Percentiles rank a stretch among this genome's conserved stretches.
Evolutionary conservation across 2,329 filamentous ascomycete genomes (phyloP).

Genomic region (Fusarium cicatricum): DNA sequence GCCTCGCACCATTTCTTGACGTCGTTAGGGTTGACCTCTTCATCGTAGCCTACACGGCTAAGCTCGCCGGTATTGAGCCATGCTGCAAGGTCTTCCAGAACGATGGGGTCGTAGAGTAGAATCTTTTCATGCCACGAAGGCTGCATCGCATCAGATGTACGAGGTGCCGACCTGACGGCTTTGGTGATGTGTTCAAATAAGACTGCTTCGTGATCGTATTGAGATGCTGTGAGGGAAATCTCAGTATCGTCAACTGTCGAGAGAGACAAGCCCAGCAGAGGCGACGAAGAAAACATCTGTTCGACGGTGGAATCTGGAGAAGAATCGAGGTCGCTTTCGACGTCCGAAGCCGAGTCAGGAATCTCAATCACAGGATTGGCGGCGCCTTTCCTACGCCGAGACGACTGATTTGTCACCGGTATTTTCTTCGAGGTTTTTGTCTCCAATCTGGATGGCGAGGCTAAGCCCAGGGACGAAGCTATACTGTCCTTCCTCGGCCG

Average conservation of each 20-base stretch:
- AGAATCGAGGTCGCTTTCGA: conserved; percentile 38
- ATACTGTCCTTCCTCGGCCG: too few species aligned
- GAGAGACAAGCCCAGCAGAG: conserved; percentile 53
- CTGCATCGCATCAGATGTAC: conserved; percentile 56
- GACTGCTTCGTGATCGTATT: conserved; percentile 52
- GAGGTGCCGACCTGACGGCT: conserved; percentile 61
- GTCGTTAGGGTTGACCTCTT: conserved; percentile 68
- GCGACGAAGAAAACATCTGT: conserved; percentile 55
- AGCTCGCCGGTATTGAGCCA: conserved; percentile 83
- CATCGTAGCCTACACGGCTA: conserved; percentile 68
- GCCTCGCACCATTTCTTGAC: conserved; percentile 92
- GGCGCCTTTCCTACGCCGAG: conserved; percentile 22
- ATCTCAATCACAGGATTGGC: conserved; percentile 53
- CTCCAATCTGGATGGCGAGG: too few species aligned
- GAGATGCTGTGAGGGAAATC: conserved; percentile 50
- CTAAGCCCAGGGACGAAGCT: too few species aligned
- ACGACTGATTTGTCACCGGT: conserved; percentile 12
- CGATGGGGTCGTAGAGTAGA: conserved; percentile 88
- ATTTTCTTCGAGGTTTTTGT: conserved; percentile 16
- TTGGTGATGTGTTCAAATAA: conserved; percentile 63
- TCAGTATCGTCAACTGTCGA: conserved; percentile 57
- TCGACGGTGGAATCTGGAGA: conserved; percentile 49
- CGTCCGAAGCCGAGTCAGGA: conserved; percentile 59
- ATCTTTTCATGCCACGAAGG: conserved; percentile 93
- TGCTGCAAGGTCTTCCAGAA: conserved; percentile 82